A percentile compares a stretch with the other conserved stretches of the same genome.
Conservation (phyloP, 495 filamentous ascomycete genomes). For the Penicillium tannophilum region DNA sequence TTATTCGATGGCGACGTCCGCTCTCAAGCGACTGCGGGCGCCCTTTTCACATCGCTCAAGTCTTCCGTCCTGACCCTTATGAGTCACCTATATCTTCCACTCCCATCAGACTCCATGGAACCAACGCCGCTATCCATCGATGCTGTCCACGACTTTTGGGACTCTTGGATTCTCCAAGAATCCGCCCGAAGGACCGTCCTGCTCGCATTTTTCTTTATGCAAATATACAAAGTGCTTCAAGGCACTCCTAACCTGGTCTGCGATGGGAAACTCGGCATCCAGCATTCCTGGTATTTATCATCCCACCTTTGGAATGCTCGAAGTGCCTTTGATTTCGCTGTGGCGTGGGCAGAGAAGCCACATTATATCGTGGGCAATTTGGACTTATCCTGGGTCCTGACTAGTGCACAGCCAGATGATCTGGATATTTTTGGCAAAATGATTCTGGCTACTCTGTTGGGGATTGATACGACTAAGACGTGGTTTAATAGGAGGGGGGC, state of each 20-base stretch:
- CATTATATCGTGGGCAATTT: conserved; percentile 46
- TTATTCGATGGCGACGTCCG: conserved; percentile 61
- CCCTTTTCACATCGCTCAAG: conserved; percentile 44
- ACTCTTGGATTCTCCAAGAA: conserved; percentile 48
- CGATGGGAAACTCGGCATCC: conserved; percentile 35
- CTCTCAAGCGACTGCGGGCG: conserved; percentile 47
- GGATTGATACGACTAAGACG: conserved; percentile 43
- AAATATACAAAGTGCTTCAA: conserved; percentile 40
- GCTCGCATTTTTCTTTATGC: conserved; percentile 39
- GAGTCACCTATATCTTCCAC: conserved; percentile 23
- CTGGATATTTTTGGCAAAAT: conserved; percentile 52
- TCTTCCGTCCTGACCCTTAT: conserved; percentile 23
- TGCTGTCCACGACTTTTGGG: conserved; percentile 40
- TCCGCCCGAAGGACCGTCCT: conserved; percentile 50
- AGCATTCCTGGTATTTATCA: conserved; percentile 47
- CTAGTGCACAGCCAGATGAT: conserved; percentile 41
- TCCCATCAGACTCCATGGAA: conserved; percentile 4
- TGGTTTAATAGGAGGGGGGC: conserved; percentile 45
- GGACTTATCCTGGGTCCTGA: conserved; percentile 37
- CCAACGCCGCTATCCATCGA: conserved; percentile 24
- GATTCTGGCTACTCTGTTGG: conserved; percentile 43
- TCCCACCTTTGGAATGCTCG: conserved; percentile 50
- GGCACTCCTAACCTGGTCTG: conserved; percentile 28
- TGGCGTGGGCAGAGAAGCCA: conserved; percentile 47
- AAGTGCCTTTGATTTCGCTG: conserved; percentile 46